phyloP scores from a whole-genome alignment of 305 asterid species.

The Fraxinus baroniana region DNA sequence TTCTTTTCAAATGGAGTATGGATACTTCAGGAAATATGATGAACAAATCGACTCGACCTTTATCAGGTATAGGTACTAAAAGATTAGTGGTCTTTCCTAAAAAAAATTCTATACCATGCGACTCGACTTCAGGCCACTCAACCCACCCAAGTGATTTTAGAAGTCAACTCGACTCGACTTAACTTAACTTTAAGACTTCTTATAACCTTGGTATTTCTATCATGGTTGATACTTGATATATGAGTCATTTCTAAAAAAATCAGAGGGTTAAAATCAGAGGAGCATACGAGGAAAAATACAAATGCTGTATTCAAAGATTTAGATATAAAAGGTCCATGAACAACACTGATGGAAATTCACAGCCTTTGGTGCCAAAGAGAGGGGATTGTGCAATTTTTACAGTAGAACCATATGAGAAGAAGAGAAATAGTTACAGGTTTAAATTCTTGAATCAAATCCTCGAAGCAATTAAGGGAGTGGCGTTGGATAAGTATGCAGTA shows the following conservation, averaged over 20 bases:
- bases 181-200: no score
- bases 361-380: conserved; percentile 18
- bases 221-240: background rate
- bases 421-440: conserved; percentile 19
- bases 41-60: background rate
- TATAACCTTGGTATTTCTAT: background rate
- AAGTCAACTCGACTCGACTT: background rate
- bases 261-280: background rate
- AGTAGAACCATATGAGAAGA: conserved; percentile 35
- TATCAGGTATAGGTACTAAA: background rate
- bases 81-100: background rate
- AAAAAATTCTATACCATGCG: background rate
- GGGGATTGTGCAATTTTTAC: conserved; percentile 44
- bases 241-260: background rate
- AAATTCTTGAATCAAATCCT: conserved; percentile 58
- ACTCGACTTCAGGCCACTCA: background rate
- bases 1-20: no score
- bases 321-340: conserved; percentile 33
- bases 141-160: background rate
- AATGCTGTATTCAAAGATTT: background rate
- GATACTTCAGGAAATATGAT: background rate
- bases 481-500: conserved; percentile 71
- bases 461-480: conserved; percentile 88
- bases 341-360: conserved; percentile 31
- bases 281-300: background rate